A percentile compares a stretch with the other conserved stretches of the same genome.
Evolutionary conservation across 2,329 filamentous ascomycete genomes (phyloP).

Genomic region (Pyrenophora graminea): DNA sequence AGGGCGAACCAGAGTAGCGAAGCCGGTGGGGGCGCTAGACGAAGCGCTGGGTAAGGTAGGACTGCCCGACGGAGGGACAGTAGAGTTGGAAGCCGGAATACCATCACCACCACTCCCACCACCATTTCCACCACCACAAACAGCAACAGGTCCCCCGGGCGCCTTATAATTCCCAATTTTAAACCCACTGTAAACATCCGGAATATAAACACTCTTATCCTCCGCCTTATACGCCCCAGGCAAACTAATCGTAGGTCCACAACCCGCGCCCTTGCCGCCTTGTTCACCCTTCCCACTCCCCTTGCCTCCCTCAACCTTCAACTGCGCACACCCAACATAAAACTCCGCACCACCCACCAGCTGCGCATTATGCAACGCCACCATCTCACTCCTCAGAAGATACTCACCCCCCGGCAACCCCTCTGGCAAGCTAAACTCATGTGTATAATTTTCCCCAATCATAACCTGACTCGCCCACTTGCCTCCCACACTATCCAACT

Average conservation of each 20-base stretch:
- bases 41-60: constrained; percentile 9
- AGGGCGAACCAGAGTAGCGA: constrained; percentile 14
- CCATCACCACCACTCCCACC: constrained; percentile 23
- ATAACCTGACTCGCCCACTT: constrained; percentile 45
- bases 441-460: constrained; percentile 44
- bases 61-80: constrained; percentile 10
- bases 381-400: constrained; percentile 52
- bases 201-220: constrained; percentile 43
- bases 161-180: constrained; percentile 35
- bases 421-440: constrained; percentile 46
- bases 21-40: constrained; percentile 10
- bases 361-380: constrained; percentile 50
- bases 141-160: constrained; percentile 35
- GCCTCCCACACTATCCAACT: constrained; percentile 32
- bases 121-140: constrained; percentile 31
- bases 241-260: constrained; percentile 47
- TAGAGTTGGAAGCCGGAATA: constrained; percentile 18
- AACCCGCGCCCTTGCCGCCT: constrained; percentile 38
- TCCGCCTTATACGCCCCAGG: constrained; percentile 46
- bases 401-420: constrained; percentile 47
- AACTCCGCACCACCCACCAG: constrained; percentile 49
- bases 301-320: constrained; percentile 48
- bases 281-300: no score
- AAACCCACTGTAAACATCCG: constrained; percentile 44
- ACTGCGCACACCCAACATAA: constrained; percentile 48